phyloP scores from a whole-genome alignment of 108 stramenopile genomes.

The Skeletonema grethae region DNA sequence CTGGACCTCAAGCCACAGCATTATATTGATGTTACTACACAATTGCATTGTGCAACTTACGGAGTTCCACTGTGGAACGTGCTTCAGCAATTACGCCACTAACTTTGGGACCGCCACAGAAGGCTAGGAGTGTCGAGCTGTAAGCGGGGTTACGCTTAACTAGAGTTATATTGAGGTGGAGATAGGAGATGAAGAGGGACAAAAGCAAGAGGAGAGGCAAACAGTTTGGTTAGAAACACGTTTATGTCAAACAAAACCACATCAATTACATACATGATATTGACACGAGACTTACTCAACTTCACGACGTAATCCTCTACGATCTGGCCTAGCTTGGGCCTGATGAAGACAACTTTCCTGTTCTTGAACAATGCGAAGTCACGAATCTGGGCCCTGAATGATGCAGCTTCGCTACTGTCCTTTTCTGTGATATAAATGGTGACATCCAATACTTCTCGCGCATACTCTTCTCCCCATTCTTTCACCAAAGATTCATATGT shows the following conservation, averaged over 20 bases:
- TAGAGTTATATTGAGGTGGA: not conserved
- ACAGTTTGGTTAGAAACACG: conserved; percentile 18
- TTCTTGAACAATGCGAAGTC: conserved; percentile 19
- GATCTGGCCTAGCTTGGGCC: conserved; percentile 26
- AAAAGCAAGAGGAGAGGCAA: no score
- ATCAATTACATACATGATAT: no score
- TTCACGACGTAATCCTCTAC: conserved; percentile 47
- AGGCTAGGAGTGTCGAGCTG: conserved; percentile 40
- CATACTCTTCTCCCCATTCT: conserved; percentile 42
- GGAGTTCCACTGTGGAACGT: not conserved
- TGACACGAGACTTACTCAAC: conserved; percentile 24
- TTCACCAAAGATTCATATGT: conserved; percentile 32
- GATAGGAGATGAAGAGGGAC: no score
- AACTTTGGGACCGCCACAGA: conserved; percentile 44
- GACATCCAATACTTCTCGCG: conserved; percentile 38
- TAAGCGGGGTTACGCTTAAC: not conserved
- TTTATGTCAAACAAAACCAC: conserved; percentile 49
- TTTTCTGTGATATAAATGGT: conserved; percentile 44
- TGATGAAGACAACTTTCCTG: conserved; percentile 18
- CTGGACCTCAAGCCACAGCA: no score
- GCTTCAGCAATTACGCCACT: conserved; percentile 6
- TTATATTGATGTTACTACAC: no score
- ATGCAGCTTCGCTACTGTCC: conserved; percentile 19
- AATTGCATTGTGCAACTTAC: no score
- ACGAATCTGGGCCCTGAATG: conserved; percentile 26